phyloP scores from a whole-genome alignment of 1,284 basidiomycete species.

The Caloboletus firmus region DNA sequence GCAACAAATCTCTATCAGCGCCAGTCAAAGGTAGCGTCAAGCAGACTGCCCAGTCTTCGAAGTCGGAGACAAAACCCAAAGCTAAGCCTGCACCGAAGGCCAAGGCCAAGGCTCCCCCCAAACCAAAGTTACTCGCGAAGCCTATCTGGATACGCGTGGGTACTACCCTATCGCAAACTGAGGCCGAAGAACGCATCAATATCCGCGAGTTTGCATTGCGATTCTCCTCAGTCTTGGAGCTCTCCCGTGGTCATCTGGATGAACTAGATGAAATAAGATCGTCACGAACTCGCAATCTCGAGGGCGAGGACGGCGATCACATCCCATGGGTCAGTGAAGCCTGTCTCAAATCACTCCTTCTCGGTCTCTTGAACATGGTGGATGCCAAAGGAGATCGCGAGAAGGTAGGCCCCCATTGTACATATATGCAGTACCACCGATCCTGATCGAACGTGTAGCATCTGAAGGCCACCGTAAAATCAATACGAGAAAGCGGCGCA shows the following conservation, averaged over 20 bases:
- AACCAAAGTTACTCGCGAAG: slow-evolving; percentile 36
- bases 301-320: slow-evolving; percentile 43
- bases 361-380: slow-evolving; percentile 58
- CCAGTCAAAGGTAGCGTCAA: slow-evolving; percentile 11
- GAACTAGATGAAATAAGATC: slow-evolving; percentile 63
- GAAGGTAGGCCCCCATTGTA: slow-evolving; percentile 35
- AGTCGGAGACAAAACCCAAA: slow-evolving; percentile 4
- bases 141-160: slow-evolving; percentile 53
- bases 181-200: slow-evolving; percentile 60
- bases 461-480: slow-evolving; percentile 49
- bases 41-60: slow-evolving; percentile 11
- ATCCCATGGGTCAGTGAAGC: slow-evolving; percentile 61
- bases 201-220: slow-evolving; percentile 73
- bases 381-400: slow-evolving; percentile 44
- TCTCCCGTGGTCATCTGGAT: slow-evolving; percentile 56
- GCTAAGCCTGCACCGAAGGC: slow-evolving; percentile 13
- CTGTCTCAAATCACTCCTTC: slow-evolving; percentile 58
- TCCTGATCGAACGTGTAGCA: slow-evolving; percentile 32
- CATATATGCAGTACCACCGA: neutral
- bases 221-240: slow-evolving; percentile 54
- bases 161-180: slow-evolving; percentile 43
- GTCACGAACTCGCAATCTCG: slow-evolving; percentile 35
- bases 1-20: slow-evolving; percentile 15
- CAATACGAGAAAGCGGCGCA: slow-evolving; percentile 50
- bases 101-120: slow-evolving; percentile 15